phyloP scores from a whole-genome alignment of 2,329 filamentous ascomycete genomes.

The Talaromyces sp. region DNA sequence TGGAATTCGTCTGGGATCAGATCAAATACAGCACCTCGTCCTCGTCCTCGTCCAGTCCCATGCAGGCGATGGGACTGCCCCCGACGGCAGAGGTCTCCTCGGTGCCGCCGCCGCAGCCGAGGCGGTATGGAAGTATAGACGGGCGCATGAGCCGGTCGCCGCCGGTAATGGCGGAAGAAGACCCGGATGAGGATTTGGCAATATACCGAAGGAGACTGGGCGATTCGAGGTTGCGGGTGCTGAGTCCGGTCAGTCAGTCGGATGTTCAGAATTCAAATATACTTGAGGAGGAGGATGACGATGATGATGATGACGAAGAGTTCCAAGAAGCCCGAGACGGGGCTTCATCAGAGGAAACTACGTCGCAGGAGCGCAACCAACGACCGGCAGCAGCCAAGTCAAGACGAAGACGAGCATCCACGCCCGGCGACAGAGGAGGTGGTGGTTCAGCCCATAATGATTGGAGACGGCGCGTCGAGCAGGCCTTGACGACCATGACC shows the following conservation, averaged over 20 bases:
- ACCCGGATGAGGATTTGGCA: slow-evolving; percentile 42
- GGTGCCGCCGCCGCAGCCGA: slow-evolving; percentile 12
- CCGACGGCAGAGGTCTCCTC: slow-evolving; percentile 14
- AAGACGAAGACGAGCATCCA: slow-evolving; percentile 8
- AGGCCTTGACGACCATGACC: slow-evolving; percentile 80
- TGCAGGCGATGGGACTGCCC: slow-evolving; percentile 26
- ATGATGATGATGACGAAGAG: slow-evolving; percentile 12
- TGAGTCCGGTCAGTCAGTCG: slow-evolving; percentile 82
- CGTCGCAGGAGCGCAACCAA: slow-evolving; percentile 20
- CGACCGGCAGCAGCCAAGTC: slow-evolving; percentile 9
- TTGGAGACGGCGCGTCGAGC: slow-evolving; percentile 80
- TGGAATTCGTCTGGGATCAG: slow-evolving; percentile 99
- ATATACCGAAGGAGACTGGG: slow-evolving; percentile 38
- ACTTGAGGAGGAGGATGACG: slow-evolving; percentile 5
- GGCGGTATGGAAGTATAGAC: slow-evolving; percentile 31
- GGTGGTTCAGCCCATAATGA: slow-evolving; percentile 32
- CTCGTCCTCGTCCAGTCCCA: slow-evolving; percentile 48
- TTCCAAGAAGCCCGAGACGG: slow-evolving; percentile 30
- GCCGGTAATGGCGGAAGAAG: slow-evolving; percentile 14
- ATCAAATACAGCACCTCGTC: slow-evolving; percentile 78
- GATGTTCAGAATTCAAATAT: slow-evolving; percentile 52
- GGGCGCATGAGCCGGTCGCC: slow-evolving; percentile 27
- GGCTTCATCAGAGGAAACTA: slow-evolving; percentile 20
- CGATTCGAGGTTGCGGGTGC: slow-evolving; percentile 61
- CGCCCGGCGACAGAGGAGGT: background rate